Base-by-base conservation (phyloP, 352 stramenopile species). In the Phytophthora rubi region DNA sequence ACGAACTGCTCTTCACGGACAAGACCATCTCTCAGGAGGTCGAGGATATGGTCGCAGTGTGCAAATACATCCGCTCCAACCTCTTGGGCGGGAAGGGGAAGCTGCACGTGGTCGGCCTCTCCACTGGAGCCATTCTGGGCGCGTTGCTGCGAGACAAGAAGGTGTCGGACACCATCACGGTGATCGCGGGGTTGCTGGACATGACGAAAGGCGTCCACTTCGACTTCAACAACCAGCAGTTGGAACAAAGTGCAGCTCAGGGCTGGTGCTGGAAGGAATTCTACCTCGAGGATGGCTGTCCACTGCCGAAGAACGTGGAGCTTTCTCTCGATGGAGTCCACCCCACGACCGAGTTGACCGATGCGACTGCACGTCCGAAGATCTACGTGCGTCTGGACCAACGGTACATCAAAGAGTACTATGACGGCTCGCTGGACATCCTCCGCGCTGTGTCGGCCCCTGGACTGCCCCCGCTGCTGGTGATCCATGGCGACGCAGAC, bases 201-300 rank as follows among this genome's bases (percentile, higher is more conserved):
- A 62, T 89, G 42, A 62, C 54, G 21, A 68, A 70, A 52, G 83
- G 82, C 37, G 81, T 91, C 15, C 45, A 71, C 3, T 87, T 83
- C 49, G 86, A 94, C 49, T 91, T 94, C 57, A 81, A 75, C 7
- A 53, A 67, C 8, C 16, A 67, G 55, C 86, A 93, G 68, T 55
- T 85, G 48, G 61, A 79, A 35, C 77, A 91, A 35, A 76, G 77
- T 15, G 62, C 76, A 3, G 15, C 15, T 3, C 55, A 75, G 33
- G 80, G 79, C 21, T 77, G 69, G 55, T 94, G 86, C 70, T 88
- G 81, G 78, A 92, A 89, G 51, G 84, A 90, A 59, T 94, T 91
- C 56, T 92, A 90, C 45, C 73, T 91, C 2, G 76, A 82, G 12
- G 66, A 83, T 8, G 70, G 59, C 4, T 86, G 73, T 64, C 52